Evolutionary conservation across 2,329 filamentous ascomycete species (phyloP).

Genomic region (Ophiostoma ulmi): DNA sequence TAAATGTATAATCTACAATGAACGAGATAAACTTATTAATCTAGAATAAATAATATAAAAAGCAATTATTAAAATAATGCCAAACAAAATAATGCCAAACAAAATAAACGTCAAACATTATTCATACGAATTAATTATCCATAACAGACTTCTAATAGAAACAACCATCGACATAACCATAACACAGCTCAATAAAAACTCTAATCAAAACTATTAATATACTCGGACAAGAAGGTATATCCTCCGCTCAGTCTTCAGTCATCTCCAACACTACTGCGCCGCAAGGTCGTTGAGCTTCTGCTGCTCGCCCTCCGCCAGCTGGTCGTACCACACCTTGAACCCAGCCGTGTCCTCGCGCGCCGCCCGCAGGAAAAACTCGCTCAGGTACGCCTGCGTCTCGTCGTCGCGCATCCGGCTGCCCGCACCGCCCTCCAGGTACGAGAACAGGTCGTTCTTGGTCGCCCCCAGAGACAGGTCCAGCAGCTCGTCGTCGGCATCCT

Average conservation of each 20-base stretch:
- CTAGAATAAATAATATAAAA: too few relatives aligned
- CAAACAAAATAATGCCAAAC: too few relatives aligned
- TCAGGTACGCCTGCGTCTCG: constrained; percentile 80
- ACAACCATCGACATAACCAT: too few relatives aligned
- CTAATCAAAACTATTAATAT: not conserved
- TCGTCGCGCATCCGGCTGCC: constrained; percentile 69
- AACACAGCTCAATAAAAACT: not conserved
- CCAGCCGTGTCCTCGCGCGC: constrained; percentile 52
- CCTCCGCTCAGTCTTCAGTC: not conserved
- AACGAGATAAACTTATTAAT: too few relatives aligned
- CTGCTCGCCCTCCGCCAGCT: constrained; percentile 53
- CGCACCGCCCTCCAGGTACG: constrained; percentile 58
- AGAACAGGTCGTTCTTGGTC: constrained; percentile 75
- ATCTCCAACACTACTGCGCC: not conserved
- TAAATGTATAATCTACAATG: too few relatives aligned
- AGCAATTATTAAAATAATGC: too few relatives aligned
- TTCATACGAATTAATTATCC: too few relatives aligned
- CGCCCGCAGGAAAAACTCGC: constrained; percentile 68
- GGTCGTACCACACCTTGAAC: constrained; percentile 54
- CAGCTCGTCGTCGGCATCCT: constrained; percentile 78
- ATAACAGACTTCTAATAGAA: too few relatives aligned
- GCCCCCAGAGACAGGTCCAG: constrained; percentile 68
- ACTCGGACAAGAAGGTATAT: not conserved
- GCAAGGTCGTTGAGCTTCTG: constrained; percentile 51
- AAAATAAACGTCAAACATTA: too few relatives aligned